Percentiles rank a stretch among this genome's conserved stretches.
Evolutionary conservation across 352 stramenopile genomes (phyloP).

Genomic region (Phytophthora vignae): DNA sequence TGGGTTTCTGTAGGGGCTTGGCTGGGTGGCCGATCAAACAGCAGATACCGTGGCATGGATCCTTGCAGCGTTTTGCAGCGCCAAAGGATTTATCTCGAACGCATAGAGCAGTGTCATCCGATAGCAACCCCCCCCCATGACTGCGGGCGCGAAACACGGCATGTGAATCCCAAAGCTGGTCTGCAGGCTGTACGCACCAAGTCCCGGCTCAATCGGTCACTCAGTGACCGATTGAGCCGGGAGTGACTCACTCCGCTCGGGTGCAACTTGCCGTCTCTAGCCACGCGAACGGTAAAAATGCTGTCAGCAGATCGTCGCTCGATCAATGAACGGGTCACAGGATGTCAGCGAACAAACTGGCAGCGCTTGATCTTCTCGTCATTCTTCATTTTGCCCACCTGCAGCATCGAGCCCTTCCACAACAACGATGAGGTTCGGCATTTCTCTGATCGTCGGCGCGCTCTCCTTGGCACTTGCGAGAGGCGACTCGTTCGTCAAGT

Average conservation of each 20-base stretch:
- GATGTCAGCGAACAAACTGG: background rate
- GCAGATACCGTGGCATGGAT: background rate
- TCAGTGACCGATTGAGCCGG: too few species aligned
- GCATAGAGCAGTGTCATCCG: slow-evolving; percentile 14
- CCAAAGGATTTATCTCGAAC: background rate
- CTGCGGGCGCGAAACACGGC: background rate
- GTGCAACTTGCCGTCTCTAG: slow-evolving; percentile 2
- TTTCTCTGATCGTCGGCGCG: background rate
- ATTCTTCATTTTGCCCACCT: slow-evolving; percentile 11
- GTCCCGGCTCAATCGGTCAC: background rate
- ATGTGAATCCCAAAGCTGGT: background rate
- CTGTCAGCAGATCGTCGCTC: slow-evolving; percentile 14
- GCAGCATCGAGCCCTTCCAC: background rate
- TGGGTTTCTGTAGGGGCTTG: background rate
- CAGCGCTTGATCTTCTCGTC: background rate
- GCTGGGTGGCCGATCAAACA: background rate
- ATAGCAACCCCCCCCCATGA: background rate
- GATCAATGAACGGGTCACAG: background rate
- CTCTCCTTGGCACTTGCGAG: slow-evolving; percentile 16
- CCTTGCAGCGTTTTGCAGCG: slow-evolving; percentile 7
- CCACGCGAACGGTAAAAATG: slow-evolving; percentile 28
- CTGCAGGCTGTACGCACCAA: background rate
- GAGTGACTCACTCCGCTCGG: background rate
- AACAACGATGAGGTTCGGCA: slow-evolving; percentile 14
- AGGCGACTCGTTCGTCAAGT: slow-evolving; percentile 22